Evolutionary conservation across 257 asterid genomes (phyloP), one percentile per base, ranked within the genome.

Genomic region (Cruciata laevipes): DNA sequence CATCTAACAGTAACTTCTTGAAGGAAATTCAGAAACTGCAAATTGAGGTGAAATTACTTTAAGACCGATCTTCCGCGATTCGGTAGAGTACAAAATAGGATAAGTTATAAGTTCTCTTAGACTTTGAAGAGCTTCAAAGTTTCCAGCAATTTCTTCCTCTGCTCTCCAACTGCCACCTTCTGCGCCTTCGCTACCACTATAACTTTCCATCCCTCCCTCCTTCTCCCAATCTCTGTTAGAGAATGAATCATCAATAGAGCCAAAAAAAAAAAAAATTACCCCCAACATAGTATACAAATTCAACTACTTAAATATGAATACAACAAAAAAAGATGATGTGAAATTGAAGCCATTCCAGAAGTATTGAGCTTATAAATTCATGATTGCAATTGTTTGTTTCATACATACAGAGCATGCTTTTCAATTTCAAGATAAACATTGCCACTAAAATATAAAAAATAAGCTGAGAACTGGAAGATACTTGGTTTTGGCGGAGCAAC

Each of bases 61-160:
- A 65, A 82, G 87, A 69, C 96, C 96, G 72, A 92, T 89, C 37
- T 76, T 77, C 64, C 78, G 78, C 57, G 97, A 72, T 77, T 89
- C 90, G 27, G 82, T 78, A 66, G 86, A 73, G 80, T 86, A 90
- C 33, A 78, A 85, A 20, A 80, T 67, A 61, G 96, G 97, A 68
- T 80, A 89, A 14, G 79, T 77, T 31, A 92, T 82, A 71, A 87
- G 87, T 77, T 89, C 95, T 62, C 97, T 79, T 8, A 92, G 89
- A 47, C 89, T 81, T 65, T 76, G 86, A 33, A 92, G 68, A 33
- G 95, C 96, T 74, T 84, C 97, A 1, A 52, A 59, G 66, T 85
- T 87, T 2, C 98, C 98, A 0, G 95, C 96, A 0, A 92, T 74
- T 0, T 82, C 83, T 73, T 86, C 86, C 80, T 92, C 97, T 23